Percentiles rank a stretch among this genome's conserved stretches.
phyloP scores from a whole-genome alignment of 805 yeast genomes.

The Helenozyma rhizophorensis region DNA sequence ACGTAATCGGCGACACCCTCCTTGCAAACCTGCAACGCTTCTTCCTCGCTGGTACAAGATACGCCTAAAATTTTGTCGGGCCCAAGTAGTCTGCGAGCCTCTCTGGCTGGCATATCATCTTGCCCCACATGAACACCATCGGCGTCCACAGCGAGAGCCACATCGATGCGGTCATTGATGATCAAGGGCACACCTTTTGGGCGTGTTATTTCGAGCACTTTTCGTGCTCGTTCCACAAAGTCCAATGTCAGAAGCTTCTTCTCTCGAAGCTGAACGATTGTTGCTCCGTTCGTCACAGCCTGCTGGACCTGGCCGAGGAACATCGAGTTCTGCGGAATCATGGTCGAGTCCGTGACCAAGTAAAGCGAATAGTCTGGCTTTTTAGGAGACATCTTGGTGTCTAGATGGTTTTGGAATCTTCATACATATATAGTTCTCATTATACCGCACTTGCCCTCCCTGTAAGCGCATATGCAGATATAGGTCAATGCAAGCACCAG shows the following conservation, averaged over 20 bases:
- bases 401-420: too few relatives aligned
- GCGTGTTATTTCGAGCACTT: constrained; percentile 59
- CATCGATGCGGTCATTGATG: constrained; percentile 83
- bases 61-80: constrained; percentile 75
- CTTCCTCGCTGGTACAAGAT: constrained; percentile 58
- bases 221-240: constrained; percentile 58
- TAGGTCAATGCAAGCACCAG: background rate
- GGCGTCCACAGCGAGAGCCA: constrained; percentile 84
- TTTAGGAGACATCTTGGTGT: too few relatives aligned
- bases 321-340: constrained; percentile 58
- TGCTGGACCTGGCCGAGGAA: constrained; percentile 58
- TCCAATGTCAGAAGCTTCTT: constrained; percentile 64
- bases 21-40: constrained; percentile 46
- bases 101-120: constrained; percentile 67
- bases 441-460: constrained; percentile 9
- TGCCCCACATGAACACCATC: constrained; percentile 95
- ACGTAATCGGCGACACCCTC: constrained; percentile 66
- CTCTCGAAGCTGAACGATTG: constrained; percentile 81
- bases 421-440: too few relatives aligned
- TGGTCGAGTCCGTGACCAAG: constrained; percentile 73
- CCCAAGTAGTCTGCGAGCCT: constrained; percentile 65
- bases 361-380: constrained; percentile 42
- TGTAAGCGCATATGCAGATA: constrained; percentile 15
- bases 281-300: constrained; percentile 69
- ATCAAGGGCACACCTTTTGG: constrained; percentile 65